Conservation (phyloP, 495 filamentous ascomycete genomes). For the Penicillium malachiteum region DNA sequence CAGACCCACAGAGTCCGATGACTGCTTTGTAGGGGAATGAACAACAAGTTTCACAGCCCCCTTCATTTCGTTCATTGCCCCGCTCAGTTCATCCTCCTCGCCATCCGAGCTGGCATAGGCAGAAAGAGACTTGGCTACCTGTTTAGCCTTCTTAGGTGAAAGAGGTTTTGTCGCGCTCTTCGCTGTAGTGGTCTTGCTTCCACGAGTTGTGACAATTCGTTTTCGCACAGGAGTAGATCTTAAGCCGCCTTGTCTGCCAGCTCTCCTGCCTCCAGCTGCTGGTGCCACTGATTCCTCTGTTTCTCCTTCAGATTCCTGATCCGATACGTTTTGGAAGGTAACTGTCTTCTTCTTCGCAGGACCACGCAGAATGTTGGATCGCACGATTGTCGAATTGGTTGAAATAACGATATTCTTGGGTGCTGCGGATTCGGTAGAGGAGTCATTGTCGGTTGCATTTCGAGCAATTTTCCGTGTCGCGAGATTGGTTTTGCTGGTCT, state of each 20-base stretch:
- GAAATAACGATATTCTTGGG: slow-evolving; percentile 26
- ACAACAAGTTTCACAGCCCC: slow-evolving; percentile 28
- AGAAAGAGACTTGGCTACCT: slow-evolving; percentile 48
- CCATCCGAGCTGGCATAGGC: slow-evolving; percentile 43
- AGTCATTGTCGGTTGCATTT: background rate
- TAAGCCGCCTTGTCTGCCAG: slow-evolving; percentile 32
- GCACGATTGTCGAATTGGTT: slow-evolving; percentile 32
- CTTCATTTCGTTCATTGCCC: slow-evolving; percentile 40
- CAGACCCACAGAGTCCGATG: slow-evolving; percentile 25
- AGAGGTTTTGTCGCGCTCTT: slow-evolving; percentile 40
- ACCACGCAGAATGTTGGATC: slow-evolving; percentile 39
- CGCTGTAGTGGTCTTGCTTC: slow-evolving; percentile 37
- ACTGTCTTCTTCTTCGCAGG: slow-evolving; percentile 54
- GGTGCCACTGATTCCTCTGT: slow-evolving; percentile 24
- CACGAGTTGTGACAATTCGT: slow-evolving; percentile 29
- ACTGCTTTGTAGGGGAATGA: slow-evolving; percentile 42
- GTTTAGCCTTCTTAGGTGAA: slow-evolving; percentile 57
- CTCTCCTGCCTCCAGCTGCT: slow-evolving; percentile 23
- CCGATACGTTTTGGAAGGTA: slow-evolving; percentile 48
- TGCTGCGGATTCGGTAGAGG: slow-evolving; percentile 8
- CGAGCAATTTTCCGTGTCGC: too few species aligned
- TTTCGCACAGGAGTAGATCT: slow-evolving; percentile 52
- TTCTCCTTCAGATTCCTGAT: slow-evolving; percentile 40
- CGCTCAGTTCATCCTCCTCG: slow-evolving; percentile 52
- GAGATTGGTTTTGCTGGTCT: too few species aligned